Conservation (phyloP, 805 yeast genomes). For the Candida silvatica region DNA sequence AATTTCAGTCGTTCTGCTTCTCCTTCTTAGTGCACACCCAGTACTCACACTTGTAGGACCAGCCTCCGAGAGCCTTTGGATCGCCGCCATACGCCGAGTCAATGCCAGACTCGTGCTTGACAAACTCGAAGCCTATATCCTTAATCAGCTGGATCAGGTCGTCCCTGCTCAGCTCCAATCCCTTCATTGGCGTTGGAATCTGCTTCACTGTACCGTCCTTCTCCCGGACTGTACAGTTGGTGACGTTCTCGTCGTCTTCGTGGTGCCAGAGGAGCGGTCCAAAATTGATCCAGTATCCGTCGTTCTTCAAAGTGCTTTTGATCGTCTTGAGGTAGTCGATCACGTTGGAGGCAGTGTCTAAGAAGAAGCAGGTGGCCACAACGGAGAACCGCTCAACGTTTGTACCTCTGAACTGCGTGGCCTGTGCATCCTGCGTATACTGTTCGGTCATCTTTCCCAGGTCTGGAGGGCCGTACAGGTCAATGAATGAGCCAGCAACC, state of each 20-base stretch:
- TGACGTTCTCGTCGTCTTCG: slow-evolving; percentile 37
- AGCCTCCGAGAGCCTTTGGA: slow-evolving; percentile 39
- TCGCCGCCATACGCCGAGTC: slow-evolving; percentile 49
- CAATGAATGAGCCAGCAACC: slow-evolving; percentile 66
- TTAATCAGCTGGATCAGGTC: slow-evolving; percentile 41
- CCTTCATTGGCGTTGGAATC: slow-evolving; percentile 32
- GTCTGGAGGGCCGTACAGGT: slow-evolving; percentile 48
- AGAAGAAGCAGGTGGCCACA: slow-evolving; percentile 47
- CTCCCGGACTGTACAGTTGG: slow-evolving; percentile 14
- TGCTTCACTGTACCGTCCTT: slow-evolving; percentile 13
- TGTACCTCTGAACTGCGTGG: slow-evolving; percentile 31
- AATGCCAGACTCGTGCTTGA: slow-evolving; percentile 33
- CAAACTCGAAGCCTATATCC: slow-evolving; percentile 42
- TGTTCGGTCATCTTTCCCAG: slow-evolving; percentile 24
- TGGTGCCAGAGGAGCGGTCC: slow-evolving; percentile 72
- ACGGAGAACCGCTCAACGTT: slow-evolving; percentile 34
- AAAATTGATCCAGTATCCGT: slow-evolving; percentile 54
- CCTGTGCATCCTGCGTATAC: slow-evolving; percentile 29
- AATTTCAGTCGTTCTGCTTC: slow-evolving; percentile 4
- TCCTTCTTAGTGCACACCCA: slow-evolving; percentile 47
- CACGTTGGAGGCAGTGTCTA: slow-evolving; percentile 56
- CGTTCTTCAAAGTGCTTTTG: slow-evolving; percentile 31
- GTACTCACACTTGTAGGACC: slow-evolving; percentile 53
- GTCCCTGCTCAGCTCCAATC: slow-evolving; percentile 51
- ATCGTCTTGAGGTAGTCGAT: slow-evolving; percentile 48